Evolutionary conservation across 257 asterid genomes (phyloP).

Genomic region (Nicotiana otophora): DNA sequence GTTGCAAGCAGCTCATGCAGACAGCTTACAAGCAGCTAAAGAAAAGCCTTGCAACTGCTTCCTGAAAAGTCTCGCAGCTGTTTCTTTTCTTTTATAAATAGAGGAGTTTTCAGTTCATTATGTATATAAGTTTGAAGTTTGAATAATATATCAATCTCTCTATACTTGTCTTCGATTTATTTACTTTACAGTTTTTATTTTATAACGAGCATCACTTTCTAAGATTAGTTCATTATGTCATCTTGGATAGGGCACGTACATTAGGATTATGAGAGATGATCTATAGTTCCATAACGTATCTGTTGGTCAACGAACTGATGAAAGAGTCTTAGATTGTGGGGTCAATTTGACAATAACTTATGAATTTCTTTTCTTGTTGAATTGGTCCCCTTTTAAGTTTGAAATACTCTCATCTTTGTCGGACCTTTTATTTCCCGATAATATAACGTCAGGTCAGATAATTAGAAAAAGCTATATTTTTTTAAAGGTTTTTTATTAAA

Average conservation of each 20-base stretch:
- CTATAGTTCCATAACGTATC: not conserved
- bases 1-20: too few relatives aligned
- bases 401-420: conserved; percentile 10
- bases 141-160: too few relatives aligned
- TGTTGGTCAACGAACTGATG: conserved; percentile 25
- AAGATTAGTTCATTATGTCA: conserved; percentile 1
- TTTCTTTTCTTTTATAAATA: too few relatives aligned
- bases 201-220: too few relatives aligned
- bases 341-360: not conserved
- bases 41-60: too few relatives aligned
- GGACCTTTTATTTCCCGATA: not conserved
- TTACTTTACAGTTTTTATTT: too few relatives aligned
- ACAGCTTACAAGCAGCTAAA: too few relatives aligned
- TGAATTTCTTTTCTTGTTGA: not conserved
- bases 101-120: too few relatives aligned
- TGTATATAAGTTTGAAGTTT: too few relatives aligned
- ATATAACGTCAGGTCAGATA: not conserved
- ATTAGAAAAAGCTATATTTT: not conserved
- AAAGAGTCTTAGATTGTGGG: conserved; percentile 2
- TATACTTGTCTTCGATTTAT: too few relatives aligned
- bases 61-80: too few relatives aligned
- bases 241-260: conserved; percentile 6
- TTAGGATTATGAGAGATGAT: conserved; percentile 5
- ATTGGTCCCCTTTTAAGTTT: conserved; percentile 10
- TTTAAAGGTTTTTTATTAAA: not conserved